Evolutionary conservation across 192 early-diverging fungal genomes (phyloP).

Genomic region (Spinellus fusiger): DNA sequence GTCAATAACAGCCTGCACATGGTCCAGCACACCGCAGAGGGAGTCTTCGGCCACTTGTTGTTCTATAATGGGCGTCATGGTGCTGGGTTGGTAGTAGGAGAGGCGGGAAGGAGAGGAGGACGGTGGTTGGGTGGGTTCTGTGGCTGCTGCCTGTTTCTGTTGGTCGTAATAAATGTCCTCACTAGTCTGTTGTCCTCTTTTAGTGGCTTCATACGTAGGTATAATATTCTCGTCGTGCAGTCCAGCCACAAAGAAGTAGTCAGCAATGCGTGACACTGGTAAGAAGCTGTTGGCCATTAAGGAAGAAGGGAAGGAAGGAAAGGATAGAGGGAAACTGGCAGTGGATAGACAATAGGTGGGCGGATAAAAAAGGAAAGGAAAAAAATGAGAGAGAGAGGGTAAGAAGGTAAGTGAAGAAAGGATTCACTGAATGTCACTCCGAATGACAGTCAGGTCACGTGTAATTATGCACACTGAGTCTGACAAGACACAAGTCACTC

Average conservation of each 20-base stretch:
- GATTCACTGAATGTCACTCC: no score
- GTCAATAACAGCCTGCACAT: constrained; percentile 28
- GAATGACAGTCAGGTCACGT: no score
- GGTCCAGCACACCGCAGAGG: constrained; percentile 17
- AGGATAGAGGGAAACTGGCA: no score
- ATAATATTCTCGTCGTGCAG: constrained; percentile 22
- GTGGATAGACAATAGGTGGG: no score
- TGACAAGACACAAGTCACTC: no score
- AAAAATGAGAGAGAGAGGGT: no score
- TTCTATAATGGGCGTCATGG: not conserved
- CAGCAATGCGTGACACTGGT: constrained; percentile 16
- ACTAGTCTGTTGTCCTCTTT: not conserved
- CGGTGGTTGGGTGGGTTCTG: no score
- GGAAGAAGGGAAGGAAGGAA: not conserved
- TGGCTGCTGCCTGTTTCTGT: not conserved
- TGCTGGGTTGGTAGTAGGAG: not conserved
- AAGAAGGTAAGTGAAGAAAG: no score
- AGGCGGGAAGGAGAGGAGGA: not conserved
- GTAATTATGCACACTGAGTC: no score
- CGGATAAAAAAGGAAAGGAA: not conserved
- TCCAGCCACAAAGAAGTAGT: constrained; percentile 31
- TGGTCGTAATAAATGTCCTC: constrained; percentile 10
- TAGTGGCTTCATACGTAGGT: constrained; percentile 12
- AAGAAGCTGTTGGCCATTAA: not conserved
- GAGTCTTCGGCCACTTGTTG: not conserved